These are phyloP conservation scores for Mycena capillaripes DNA, from an alignment of 768 basidiomycete genomes.

Conservation along the genomic window DNA sequence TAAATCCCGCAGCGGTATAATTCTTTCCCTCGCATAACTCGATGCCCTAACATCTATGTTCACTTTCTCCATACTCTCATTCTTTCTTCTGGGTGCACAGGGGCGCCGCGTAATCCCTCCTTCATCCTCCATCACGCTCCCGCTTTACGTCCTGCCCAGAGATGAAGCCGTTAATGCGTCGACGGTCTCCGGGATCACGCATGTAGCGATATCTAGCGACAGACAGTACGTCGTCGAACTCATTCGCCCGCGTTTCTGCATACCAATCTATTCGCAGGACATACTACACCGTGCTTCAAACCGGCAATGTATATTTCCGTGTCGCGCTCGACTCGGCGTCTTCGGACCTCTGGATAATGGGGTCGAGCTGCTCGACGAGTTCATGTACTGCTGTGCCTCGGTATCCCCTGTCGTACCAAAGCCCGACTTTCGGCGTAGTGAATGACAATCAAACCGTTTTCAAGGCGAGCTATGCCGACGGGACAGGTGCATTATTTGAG, in stretches of 20 bases:
- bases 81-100: constrained; percentile 36
- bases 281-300: constrained; percentile 73
- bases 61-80: constrained; percentile 33
- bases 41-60: constrained; percentile 29
- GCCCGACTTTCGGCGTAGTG: constrained; percentile 73
- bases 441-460: constrained; percentile 75
- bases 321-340: constrained; percentile 84
- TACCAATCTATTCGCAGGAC: constrained; percentile 58
- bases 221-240: constrained; percentile 47
- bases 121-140: constrained; percentile 47
- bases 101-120: constrained; percentile 40
- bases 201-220: constrained; percentile 62
- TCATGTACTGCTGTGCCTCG: constrained; percentile 72
- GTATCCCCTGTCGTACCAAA: constrained; percentile 78
- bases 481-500: constrained; percentile 65
- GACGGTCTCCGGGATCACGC: constrained; percentile 52
- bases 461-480: constrained; percentile 74
- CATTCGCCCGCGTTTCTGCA: not conserved
- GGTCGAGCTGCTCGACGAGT: constrained; percentile 70
- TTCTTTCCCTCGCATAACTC: not conserved
- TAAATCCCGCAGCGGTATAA: too few relatives aligned
- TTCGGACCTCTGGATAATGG: constrained; percentile 78
- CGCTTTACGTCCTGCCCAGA: constrained; percentile 28
- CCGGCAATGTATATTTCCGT: constrained; percentile 76
- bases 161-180: constrained; percentile 1